phyloP scores from a whole-genome alignment of 2,329 filamentous ascomycete species.

The Aspergillus sp. region DNA sequence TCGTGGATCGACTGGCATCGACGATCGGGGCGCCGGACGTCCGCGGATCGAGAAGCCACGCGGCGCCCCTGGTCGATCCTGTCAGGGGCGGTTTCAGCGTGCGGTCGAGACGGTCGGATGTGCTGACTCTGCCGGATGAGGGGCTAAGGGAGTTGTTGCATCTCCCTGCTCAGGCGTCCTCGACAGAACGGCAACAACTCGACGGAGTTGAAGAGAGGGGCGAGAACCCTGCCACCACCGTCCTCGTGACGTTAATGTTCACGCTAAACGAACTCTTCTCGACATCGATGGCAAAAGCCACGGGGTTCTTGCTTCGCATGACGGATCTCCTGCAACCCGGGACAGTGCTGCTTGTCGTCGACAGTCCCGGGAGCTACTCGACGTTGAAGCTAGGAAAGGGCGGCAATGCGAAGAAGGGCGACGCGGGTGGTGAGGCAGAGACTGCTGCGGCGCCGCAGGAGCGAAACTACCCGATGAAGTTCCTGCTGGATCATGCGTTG shows the following conservation, averaged over 20 bases:
- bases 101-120: conserved; percentile 51
- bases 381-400: conserved; percentile 68
- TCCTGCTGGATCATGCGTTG: conserved; percentile 82
- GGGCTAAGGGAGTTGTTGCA: conserved; percentile 39
- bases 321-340: conserved; percentile 58
- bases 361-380: conserved; percentile 92
- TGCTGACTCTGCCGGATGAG: conserved; percentile 44
- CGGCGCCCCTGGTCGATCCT: conserved; percentile 22
- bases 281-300: conserved; percentile 70
- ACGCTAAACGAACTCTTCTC: conserved; percentile 95
- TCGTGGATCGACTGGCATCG: conserved; percentile 59
- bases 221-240: conserved; percentile 23
- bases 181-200: no score
- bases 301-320: conserved; percentile 69
- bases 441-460: conserved; percentile 23
- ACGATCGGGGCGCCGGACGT: conserved; percentile 49
- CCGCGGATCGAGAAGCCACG: conserved; percentile 25
- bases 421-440: conserved; percentile 1
- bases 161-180: background rate
- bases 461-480: conserved; percentile 86
- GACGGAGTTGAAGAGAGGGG: background rate
- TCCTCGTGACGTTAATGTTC: conserved; percentile 81
- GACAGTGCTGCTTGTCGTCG: conserved; percentile 77
- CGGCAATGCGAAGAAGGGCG: conserved; percentile 39
- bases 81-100: conserved; percentile 26